A percentile compares a stretch with the other conserved stretches of the same genome.
Conservation (phyloP, 331 rosid genomes). For the Rhamnella rubrinervis region DNA sequence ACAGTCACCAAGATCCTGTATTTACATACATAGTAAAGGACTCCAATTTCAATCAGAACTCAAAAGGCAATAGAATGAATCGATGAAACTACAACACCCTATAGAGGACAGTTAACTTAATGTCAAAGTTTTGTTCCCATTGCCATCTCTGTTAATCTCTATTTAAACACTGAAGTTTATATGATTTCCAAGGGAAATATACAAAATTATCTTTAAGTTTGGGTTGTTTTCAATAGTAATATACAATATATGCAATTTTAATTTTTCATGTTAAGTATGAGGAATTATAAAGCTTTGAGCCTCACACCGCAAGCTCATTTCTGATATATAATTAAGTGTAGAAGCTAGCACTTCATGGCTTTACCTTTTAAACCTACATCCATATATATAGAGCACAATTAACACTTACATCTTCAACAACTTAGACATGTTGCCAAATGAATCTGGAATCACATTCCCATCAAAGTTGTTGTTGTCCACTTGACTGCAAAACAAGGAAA, state of each 20-base stretch:
- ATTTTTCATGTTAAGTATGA: conserved; percentile 7
- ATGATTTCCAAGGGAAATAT: not conserved
- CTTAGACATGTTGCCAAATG: conserved; percentile 62
- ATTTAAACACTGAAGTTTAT: not conserved
- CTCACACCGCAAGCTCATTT: conserved; percentile 10
- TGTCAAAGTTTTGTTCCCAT: conserved; percentile 2
- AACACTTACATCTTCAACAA: conserved; percentile 80
- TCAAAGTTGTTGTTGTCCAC: conserved; percentile 85
- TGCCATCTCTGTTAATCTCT: conserved; percentile 4
- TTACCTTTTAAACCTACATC: conserved; percentile 18
- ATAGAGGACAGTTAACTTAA: conserved; percentile 1
- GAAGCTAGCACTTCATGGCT: conserved; percentile 7
- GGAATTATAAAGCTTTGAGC: conserved; percentile 13
- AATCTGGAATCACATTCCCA: conserved; percentile 58
- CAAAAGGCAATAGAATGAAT: not conserved
- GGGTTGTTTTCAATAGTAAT: not conserved
- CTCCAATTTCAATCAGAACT: not conserved
- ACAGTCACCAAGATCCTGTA: not conserved
- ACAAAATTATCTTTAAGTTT: not conserved
- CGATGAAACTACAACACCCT: not conserved
- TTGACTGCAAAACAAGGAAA: conserved; percentile 67
- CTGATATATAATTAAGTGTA: conserved; percentile 15
- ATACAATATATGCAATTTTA: not conserved
- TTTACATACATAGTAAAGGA: not conserved
- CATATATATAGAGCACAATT: conserved; percentile 9